Conservation (phyloP, 2,329 filamentous ascomycete genomes). For the Scortechinia acanthostroma region DNA sequence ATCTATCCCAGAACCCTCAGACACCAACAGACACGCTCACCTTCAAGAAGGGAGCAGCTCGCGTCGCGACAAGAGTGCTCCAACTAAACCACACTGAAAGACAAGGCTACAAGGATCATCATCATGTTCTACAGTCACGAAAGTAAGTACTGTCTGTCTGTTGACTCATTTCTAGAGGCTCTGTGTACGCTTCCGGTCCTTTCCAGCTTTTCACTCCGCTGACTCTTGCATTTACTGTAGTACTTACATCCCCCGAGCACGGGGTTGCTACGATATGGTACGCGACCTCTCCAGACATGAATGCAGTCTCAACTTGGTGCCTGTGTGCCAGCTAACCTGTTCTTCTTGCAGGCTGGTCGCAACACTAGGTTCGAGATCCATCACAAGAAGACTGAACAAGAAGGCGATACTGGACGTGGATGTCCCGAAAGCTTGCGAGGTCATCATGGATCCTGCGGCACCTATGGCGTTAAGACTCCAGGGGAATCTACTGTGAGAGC, state of each 20-base stretch:
- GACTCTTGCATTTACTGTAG: slow-evolving; percentile 9
- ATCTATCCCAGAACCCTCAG: too few relatives aligned
- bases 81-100: too few relatives aligned
- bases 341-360: slow-evolving; percentile 53
- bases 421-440: slow-evolving; percentile 61
- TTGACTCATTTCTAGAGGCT: neutral
- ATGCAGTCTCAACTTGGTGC: neutral
- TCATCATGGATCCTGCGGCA: slow-evolving; percentile 57
- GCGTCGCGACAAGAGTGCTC: too few relatives aligned
- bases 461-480: slow-evolving; percentile 67
- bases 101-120: too few relatives aligned
- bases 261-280: slow-evolving; percentile 71
- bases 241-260: slow-evolving; percentile 66
- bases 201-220: too few relatives aligned
- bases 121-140: slow-evolving; percentile 70
- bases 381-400: slow-evolving; percentile 56
- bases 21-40: slow-evolving; percentile 1
- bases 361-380: slow-evolving; percentile 60
- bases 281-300: slow-evolving; percentile 10
- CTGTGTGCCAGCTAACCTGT: neutral
- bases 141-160: slow-evolving; percentile 33
- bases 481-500: slow-evolving; percentile 56
- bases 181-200: too few relatives aligned
- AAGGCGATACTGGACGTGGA: slow-evolving; percentile 69
- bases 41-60: too few relatives aligned